Evolutionary conservation across 2,329 filamentous ascomycete genomes (phyloP), one percentile per base, ranked within the genome.

Genomic region (Juglanconis sp.): DNA sequence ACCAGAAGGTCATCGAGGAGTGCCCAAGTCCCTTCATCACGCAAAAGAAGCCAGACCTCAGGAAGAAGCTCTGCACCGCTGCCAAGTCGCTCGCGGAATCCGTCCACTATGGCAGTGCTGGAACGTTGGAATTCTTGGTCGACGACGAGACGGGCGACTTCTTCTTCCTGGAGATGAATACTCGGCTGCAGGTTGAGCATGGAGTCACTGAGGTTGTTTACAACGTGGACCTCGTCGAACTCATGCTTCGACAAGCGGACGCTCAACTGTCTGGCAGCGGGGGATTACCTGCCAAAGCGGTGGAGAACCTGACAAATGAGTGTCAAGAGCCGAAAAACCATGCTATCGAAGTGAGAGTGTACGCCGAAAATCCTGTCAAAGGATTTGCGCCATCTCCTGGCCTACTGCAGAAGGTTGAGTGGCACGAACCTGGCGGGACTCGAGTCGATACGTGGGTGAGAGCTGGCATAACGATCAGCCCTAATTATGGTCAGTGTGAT

Each of bases 181-280:
- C 89, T 0, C 79, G 89, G 8, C 72, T 92, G 3, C 89, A 92
- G 66, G 89, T 93, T 31, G 90, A 92, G 69, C 90, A 92, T 65
- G 88, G 89, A 0, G 87, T 92, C 7, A 93, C 90, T 0, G 90
- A 93, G 71, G 87, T 89, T 80, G 86, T 90, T 2, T 91, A 88
- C 9, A 87, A 84, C 0, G 82, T 91, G 53, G 90, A 93, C 69
- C 77, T 93, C 10, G 90, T 93, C 1, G 80, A 85, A 36, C 67
- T 74, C 30, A 79, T 79, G 76, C 58, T 78, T 10, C 65, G 65
- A 0, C 72, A 75, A 38, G 74, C 73, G 0, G 69, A 73, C n/a
- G 50, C 69, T 64, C 34, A 76, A 66, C 30, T 66, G 7, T 60
- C 51, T 10, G 67, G 66, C 0, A 53, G 52, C 9, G 46, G 48